Base-by-base conservation (phyloP, 1,284 basidiomycete genomes). In the Pisolithus thermaeus region DNA sequence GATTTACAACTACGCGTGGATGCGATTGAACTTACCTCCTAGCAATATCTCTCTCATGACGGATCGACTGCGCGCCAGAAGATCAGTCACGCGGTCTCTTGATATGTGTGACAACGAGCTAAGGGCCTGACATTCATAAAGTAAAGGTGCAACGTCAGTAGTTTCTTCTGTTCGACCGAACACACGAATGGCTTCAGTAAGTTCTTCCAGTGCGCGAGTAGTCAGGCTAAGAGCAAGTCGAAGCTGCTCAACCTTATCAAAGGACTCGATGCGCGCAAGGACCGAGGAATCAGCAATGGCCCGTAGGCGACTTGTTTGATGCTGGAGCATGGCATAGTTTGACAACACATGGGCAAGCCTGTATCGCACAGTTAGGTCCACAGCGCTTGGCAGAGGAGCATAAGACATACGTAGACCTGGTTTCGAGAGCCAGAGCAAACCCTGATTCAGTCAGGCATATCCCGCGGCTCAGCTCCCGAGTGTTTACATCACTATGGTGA, bases 391-490 rank as follows among this genome's bases (percentile, higher is more conserved):
- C 7, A n/a, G 16, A 36, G 46, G 42, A 22, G 39, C 20, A 25
- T 36, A 14, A 32, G 9, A 68, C 72, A 55, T 62, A 82, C 80
- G 69, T 62, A 46, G 70, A 63, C 60, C 80, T 69, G 18, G 74
- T 60, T 46, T 76, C 76, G 6, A 92, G 59, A 1, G 85, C 84
- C 36, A 83, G 69, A 3, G 77, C 76, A 66, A 88, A 84, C 2
- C 83, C 77, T 46, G 88, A 92, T 69, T 98, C 94, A 7, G 92
- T 76, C 51, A 90, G 80, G 56, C 80, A 84, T 22, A 91, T 69
- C 5, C 87, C 92, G 52, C 91, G 79, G 61, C 86, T 86, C 12
- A 98, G 73, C 56, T 99, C 95, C 7, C 88, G 83, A 11, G 91
- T 92, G 7, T 81, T 78, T 40, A 99, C 66, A 64, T 99, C 96